A percentile compares a stretch with the other conserved stretches of the same genome.
These are phyloP conservation scores for Phlegmacium glaucopus DNA, from an alignment of 768 basidiomycete species.

Conservation along the genomic window DNA sequence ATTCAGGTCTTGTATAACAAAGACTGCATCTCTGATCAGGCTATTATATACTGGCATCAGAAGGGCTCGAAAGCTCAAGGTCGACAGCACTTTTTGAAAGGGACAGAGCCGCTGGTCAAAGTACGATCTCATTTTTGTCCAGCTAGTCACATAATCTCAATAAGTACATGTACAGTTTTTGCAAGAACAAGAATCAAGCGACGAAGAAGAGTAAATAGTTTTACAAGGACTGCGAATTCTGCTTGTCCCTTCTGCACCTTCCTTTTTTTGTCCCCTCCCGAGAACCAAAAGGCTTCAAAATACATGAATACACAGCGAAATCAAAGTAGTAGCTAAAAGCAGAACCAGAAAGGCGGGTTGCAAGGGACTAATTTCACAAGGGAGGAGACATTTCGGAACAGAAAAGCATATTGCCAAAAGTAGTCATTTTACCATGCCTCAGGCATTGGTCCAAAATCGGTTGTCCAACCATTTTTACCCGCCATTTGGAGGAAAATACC, in stretches of 20 bases:
- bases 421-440: slow-evolving; percentile 68
- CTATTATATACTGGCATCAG: slow-evolving; percentile 97
- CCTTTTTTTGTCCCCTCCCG: slow-evolving; percentile 9
- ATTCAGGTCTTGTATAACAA: slow-evolving; percentile 88
- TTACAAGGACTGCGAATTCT: slow-evolving; percentile 4
- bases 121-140: slow-evolving; percentile 33
- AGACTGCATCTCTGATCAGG: slow-evolving; percentile 93
- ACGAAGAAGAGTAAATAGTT: slow-evolving; percentile 44
- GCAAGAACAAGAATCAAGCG: slow-evolving; percentile 83
- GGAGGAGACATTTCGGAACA: slow-evolving; percentile 2
- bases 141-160: slow-evolving; percentile 5
- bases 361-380: not conserved
- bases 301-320: slow-evolving; percentile 1
- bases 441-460: slow-evolving; percentile 72
- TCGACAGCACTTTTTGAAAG: slow-evolving; percentile 91
- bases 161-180: slow-evolving; percentile 58
- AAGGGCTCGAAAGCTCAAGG: slow-evolving; percentile 97
- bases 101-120: slow-evolving; percentile 86
- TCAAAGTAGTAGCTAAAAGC: slow-evolving; percentile 1
- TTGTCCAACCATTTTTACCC: slow-evolving; percentile 70
- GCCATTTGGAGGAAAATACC: slow-evolving; percentile 82
- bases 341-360: slow-evolving; percentile 1
- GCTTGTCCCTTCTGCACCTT: not conserved
- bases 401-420: not conserved
- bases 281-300: not conserved